Conservation (phyloP, 2,329 filamentous ascomycete genomes). For the Aspergillus neotritici region DNA sequence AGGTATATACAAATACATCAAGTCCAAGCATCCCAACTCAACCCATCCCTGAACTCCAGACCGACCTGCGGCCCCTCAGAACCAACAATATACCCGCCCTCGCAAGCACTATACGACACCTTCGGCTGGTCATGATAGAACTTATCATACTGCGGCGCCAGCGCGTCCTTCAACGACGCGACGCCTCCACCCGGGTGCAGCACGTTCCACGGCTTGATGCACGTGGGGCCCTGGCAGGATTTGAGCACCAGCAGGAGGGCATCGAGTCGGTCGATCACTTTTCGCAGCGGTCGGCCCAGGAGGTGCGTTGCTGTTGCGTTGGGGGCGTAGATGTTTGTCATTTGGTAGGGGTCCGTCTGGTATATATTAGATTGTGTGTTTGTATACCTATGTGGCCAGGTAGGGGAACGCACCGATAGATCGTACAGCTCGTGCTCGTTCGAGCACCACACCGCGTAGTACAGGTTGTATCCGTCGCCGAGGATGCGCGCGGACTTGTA, state of each 20-base stretch:
- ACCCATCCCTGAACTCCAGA: not conserved
- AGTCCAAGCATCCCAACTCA: constrained; percentile 16
- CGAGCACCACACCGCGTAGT: constrained; percentile 40
- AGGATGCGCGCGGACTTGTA: constrained; percentile 38
- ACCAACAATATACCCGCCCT: constrained; percentile 31
- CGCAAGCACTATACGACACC: constrained; percentile 33
- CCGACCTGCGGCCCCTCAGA: constrained; percentile 30
- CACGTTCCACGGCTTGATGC: constrained; percentile 34
- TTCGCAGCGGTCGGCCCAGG: constrained; percentile 17
- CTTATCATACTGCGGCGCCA: constrained; percentile 24
- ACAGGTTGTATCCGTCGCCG: constrained; percentile 32
- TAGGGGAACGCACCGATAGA: constrained; percentile 22
- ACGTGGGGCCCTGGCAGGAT: constrained; percentile 33
- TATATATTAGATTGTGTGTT: not conserved
- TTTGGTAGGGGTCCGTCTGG: constrained; percentile 34
- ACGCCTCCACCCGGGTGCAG: constrained; percentile 31
- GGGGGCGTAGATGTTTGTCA: constrained; percentile 28
- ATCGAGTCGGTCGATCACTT: constrained; percentile 27
- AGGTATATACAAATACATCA: not conserved
- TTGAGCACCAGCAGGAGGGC: constrained; percentile 36
- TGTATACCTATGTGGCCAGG: not conserved
- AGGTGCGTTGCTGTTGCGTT: constrained; percentile 5
- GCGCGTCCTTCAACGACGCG: constrained; percentile 26
- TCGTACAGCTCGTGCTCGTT: constrained; percentile 40
- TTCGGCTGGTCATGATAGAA: constrained; percentile 31